Base-by-base conservation (phyloP, 2,329 filamentous ascomycete species). In the Graphilbum fragrans region DNA sequence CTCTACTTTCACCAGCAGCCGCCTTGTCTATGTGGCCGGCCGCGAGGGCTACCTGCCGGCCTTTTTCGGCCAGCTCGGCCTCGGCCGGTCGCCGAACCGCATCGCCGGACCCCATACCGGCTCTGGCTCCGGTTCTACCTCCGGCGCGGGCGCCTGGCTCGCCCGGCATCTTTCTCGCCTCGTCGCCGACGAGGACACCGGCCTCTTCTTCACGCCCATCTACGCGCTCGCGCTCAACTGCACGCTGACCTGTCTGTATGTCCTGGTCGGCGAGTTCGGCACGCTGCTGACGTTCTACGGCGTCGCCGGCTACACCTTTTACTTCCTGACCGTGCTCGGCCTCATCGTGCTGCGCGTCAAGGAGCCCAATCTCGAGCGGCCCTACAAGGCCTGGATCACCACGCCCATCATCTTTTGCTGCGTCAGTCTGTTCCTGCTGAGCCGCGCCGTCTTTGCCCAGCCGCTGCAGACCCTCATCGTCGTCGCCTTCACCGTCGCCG, bases 391-490 rank as follows among this genome's bases (percentile, higher is more conserved):
- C 3, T 98, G 90, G 92, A 94, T 98, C 55, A 82, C 82, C 1
- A 98, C 92, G 3, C 92, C 92, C 11, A 90, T 98, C 49, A 90
- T 95, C 43, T 98, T 98, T 59, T 98, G 92, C 71, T 98, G 92
- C 56, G 92, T 98, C 32, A 94, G 86, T 57, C 61, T 98, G 49
- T 98, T 98, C 57, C 61, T 98, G 49, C 73, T 98, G 34, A 88
- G 80, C 55, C 72, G 92, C 39, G 87, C 88, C 4, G 79, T 96
- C 14, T 92, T 98, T 56, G 83, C 87, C 25, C 81, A 94, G 61
- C 92, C 92, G 5, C 53, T 94, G 39, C 88, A 98, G 68, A 94
- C 90, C 0, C 58, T 94, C 20, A 76, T 90, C 19, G 92, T 98
- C 8, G 67, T 95, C 6, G 80, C 67, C 0, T 98, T 96, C 54